A percentile compares a stretch with the other conserved stretches of the same genome.
phyloP scores from a whole-genome alignment of 192 early-diverging fungal genomes.

The Coemansia sp. region DNA sequence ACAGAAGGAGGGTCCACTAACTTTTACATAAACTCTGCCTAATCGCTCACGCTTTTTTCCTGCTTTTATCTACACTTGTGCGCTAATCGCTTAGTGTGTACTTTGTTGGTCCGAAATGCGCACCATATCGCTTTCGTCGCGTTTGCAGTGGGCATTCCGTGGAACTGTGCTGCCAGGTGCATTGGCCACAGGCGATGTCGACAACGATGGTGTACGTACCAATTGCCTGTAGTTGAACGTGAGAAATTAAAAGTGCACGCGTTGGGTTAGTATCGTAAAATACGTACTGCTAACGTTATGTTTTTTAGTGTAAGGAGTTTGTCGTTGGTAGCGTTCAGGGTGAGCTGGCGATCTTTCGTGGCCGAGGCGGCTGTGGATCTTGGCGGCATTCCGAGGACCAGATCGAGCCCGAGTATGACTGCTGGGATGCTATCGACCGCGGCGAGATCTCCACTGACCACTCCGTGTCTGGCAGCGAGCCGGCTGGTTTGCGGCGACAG shows the following conservation, averaged over 20 bases:
- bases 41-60: not conserved
- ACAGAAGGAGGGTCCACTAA: not conserved
- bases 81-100: not conserved
- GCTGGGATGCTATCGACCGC: conserved; percentile 49
- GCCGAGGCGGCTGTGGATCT: conserved; percentile 48
- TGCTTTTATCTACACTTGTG: not conserved
- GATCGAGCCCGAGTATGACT: conserved; percentile 52
- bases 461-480: not conserved
- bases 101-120: conserved; percentile 25
- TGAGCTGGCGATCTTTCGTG: conserved; percentile 52
- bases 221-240: not conserved
- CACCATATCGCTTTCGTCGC: conserved; percentile 48
- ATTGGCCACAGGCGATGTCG: conserved; percentile 51
- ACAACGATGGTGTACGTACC: conserved; percentile 50
- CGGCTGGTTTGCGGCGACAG: conserved; percentile 16
- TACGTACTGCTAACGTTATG: not conserved
- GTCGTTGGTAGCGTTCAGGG: conserved; percentile 53
- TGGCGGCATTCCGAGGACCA: conserved; percentile 49
- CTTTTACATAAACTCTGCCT: not conserved
- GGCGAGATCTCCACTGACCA: conserved; percentile 32
- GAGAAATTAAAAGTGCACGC: not conserved
- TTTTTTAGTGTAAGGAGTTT: conserved; percentile 54
- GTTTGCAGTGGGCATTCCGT: conserved; percentile 53
- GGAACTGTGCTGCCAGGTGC: conserved; percentile 51
- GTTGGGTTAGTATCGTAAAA: not conserved